These are phyloP conservation scores for Exophiala spinifera DNA, from an alignment of 2,329 filamentous ascomycete species.

Conservation along the genomic window DNA sequence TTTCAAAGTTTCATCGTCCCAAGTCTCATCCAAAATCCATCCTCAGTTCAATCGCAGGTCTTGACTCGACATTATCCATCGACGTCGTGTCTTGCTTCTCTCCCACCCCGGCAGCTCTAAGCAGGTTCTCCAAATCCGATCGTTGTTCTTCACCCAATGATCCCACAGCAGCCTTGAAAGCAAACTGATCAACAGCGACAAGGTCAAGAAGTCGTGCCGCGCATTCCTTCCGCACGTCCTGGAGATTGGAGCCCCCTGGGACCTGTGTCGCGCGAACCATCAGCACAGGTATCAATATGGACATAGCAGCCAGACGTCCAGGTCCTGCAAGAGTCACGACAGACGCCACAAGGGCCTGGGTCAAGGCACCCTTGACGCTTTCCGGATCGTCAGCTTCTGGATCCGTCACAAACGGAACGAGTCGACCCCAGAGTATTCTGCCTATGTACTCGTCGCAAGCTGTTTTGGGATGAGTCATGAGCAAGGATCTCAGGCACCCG, in stretches of 20 bases:
- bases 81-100: slow-evolving; percentile 41
- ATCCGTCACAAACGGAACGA: slow-evolving; percentile 69
- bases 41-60: slow-evolving; percentile 85
- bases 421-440: slow-evolving; percentile 68
- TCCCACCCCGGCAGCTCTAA: slow-evolving; percentile 61
- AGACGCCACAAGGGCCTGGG: slow-evolving; percentile 73
- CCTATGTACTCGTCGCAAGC: slow-evolving; percentile 69
- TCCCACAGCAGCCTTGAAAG: slow-evolving; percentile 72
- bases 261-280: slow-evolving; percentile 69
- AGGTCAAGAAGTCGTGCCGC: slow-evolving; percentile 75
- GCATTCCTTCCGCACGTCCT: slow-evolving; percentile 64
- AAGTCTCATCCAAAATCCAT: slow-evolving; percentile 77
- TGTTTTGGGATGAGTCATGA: slow-evolving; percentile 62
- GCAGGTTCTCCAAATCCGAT: slow-evolving; percentile 74
- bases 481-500: slow-evolving; percentile 80
- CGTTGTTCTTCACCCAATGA: slow-evolving; percentile 69
- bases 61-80: slow-evolving; percentile 51
- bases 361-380: slow-evolving; percentile 65
- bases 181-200: slow-evolving; percentile 67
- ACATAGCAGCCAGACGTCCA: slow-evolving; percentile 54
- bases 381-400: slow-evolving; percentile 75
- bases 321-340: slow-evolving; percentile 41
- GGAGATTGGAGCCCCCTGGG: slow-evolving; percentile 41
- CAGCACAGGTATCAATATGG: slow-evolving; percentile 73
- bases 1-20: not conserved